phyloP scores from a whole-genome alignment of 2,329 filamentous ascomycete species.

The Talaromyces sp. region DNA sequence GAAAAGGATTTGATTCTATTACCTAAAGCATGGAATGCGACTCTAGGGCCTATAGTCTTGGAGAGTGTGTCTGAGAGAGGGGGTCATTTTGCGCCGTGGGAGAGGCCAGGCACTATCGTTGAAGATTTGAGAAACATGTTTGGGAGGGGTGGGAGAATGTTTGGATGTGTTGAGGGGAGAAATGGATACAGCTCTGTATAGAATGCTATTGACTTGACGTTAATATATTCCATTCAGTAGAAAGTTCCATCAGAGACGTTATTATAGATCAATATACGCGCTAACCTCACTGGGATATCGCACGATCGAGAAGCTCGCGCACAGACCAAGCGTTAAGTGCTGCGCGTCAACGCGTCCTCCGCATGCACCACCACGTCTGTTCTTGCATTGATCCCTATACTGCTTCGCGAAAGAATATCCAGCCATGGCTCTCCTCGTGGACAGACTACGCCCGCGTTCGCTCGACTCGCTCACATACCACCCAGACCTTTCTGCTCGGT shows the following conservation, averaged over 20 bases:
- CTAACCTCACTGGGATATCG: background rate
- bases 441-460: slow-evolving; percentile 53
- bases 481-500: slow-evolving; percentile 75
- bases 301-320: slow-evolving; percentile 14
- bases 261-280: background rate
- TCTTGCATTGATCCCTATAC: background rate
- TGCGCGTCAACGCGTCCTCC: slow-evolving; percentile 33
- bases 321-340: slow-evolving; percentile 33
- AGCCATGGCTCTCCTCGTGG: slow-evolving; percentile 59
- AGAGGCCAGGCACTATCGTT: background rate
- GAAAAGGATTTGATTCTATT: slow-evolving; percentile 2
- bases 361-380: background rate
- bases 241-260: no score
- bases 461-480: slow-evolving; percentile 72
- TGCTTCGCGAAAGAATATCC: background rate
- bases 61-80: slow-evolving; percentile 3
- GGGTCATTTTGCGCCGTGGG: slow-evolving; percentile 6
- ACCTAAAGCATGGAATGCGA: slow-evolving; percentile 2
- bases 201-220: background rate
- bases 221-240: no score
- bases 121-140: background rate
- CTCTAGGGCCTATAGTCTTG: slow-evolving; percentile 3
- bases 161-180: background rate
- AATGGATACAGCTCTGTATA: background rate
- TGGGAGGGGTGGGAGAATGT: background rate